Base-by-base conservation (phyloP, 2,329 filamentous ascomycete species). In the Phyllosticta citriasiana region DNA sequence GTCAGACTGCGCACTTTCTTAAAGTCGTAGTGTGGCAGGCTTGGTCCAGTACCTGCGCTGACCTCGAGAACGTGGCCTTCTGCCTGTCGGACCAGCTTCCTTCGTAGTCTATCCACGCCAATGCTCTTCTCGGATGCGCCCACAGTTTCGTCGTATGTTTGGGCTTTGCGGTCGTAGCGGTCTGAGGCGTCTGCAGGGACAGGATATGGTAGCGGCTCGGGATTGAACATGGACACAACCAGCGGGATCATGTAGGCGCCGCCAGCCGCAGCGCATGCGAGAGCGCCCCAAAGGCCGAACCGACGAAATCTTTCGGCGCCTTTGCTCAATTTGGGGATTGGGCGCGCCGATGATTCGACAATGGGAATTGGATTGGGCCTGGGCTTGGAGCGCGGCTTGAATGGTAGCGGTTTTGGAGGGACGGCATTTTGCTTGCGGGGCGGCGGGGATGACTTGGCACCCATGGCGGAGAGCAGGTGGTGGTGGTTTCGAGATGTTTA, bases 1-100 rank as follows among this genome's bases (percentile, higher is more conserved):
- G 77, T 79, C 59, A 80, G 67, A 6, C 77, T 78, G 50, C 74
- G 70, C 57, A 72, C 72, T 57, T 72, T 69, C 63, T 71, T 70
- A 25, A 68, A 71, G 16, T 71, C 70, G 66, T 78, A 81, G 69
- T 77, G 80, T 12, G 72, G 68, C 63, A 77, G 69, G 63, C 80
- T 80, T 64, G 79, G 71, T 16, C 78, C 79, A 0, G 79, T 80
- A 6, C 79, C 79, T 54, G 77, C 79, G 22, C 76, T 76, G 14
- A 77, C 76, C 67, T 81, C 79, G 40, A 80, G 66, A 14, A 81
- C 78, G 67, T 81, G 71, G 0, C 79, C 79, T 12, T 66, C 67
- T 61, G 76, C 78, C 65, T 71, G 69, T 40, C 66, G 63, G 2
- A 73, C 72, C 26, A 81, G 68, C 63, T 72, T 67, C 64, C 73